Evolutionary conservation across 2,329 filamentous ascomycete genomes (phyloP), one percentile per base, ranked within the genome.

Genomic region (Periconia digitata): DNA sequence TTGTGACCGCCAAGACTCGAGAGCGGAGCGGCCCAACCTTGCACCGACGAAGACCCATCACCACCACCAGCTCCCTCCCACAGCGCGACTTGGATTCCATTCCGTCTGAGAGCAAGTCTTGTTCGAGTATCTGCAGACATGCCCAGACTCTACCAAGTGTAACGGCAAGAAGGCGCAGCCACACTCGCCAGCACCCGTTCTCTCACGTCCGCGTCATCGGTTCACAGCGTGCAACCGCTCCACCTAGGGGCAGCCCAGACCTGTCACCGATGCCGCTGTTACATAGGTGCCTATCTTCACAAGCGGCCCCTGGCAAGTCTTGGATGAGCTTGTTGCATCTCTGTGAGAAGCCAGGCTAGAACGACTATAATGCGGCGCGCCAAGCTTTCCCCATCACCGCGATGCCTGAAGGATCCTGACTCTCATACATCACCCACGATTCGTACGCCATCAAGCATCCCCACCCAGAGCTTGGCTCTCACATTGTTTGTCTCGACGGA

Each of bases 401-500:
- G 43, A 42, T 52, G 53, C 53, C 57, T 62, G 39, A 54, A 56
- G 46, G 44, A 40, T 43, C 32, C 29, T 43, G 35, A 43, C 47
- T 47, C 56, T 38, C 34, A 34, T 23, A 35, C 12, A 18, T 24
- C 39, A 16, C 21, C 49, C 47, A 29, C 16, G 29, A 49, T 23
- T 53, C 55, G 6, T 24, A 24, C 23, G 43, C 43, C 35, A 44
- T 51, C 43, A 64, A 64, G 63, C 56, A 59, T 62, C 52, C 48
- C 17, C 40, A 29, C 18, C 44, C 53, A 54, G 58, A 56, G 55
- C 60, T 59, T 51, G 42, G 50, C 40, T 49, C 54, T 63, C 48
- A 68, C 63, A 42, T 51, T 40, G 49, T 55, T 51, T 50, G 66
- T 69, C 58, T 56, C 63, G 60, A 43, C 50, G 27, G 46, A 66